Evolutionary conservation across 371 early-diverging fungal genomes (phyloP).

Genomic region (Apophysomyces elegans): DNA sequence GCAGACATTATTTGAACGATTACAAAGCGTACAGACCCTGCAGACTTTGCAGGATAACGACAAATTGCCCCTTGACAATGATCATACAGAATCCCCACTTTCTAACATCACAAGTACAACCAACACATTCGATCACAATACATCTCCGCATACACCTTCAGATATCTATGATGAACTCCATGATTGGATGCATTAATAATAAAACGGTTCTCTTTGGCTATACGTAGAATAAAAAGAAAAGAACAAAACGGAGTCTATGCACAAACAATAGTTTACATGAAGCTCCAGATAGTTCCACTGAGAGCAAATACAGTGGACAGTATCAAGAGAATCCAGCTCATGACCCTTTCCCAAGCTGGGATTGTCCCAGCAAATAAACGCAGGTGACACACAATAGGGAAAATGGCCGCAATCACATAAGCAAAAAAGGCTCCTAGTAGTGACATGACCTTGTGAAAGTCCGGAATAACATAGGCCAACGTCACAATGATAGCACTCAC

Average conservation of each 20-base stretch:
- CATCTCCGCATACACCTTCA: conserved; percentile 4
- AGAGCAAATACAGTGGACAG: conserved; percentile 33
- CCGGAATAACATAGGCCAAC: conserved; percentile 57
- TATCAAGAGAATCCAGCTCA: conserved; percentile 27
- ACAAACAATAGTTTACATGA: conserved; percentile 25
- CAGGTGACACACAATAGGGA: conserved; percentile 61
- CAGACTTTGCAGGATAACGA: conserved; percentile 11
- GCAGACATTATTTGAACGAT: conserved; percentile 32
- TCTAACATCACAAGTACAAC: too few relatives aligned
- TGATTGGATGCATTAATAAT: conserved; percentile 29
- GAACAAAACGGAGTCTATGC: not conserved
- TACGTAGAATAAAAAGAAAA: conserved; percentile 11
- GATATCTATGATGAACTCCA: conserved; percentile 23
- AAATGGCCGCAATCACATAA: conserved; percentile 60
- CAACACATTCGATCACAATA: not conserved
- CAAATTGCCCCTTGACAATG: not conserved
- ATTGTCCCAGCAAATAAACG: conserved; percentile 35
- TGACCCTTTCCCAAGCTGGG: conserved; percentile 16
- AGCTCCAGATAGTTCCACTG: conserved; percentile 40
- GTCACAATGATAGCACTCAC: conserved; percentile 48
- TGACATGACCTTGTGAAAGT: conserved; percentile 66
- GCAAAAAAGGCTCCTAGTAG: conserved; percentile 66
- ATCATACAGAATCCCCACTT: too few relatives aligned
- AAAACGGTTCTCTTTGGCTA: too few relatives aligned
- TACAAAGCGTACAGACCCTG: conserved; percentile 27